Evolutionary conservation across 495 filamentous ascomycete genomes (phyloP).

Genomic region (Annulohypoxylon maeteangense): DNA sequence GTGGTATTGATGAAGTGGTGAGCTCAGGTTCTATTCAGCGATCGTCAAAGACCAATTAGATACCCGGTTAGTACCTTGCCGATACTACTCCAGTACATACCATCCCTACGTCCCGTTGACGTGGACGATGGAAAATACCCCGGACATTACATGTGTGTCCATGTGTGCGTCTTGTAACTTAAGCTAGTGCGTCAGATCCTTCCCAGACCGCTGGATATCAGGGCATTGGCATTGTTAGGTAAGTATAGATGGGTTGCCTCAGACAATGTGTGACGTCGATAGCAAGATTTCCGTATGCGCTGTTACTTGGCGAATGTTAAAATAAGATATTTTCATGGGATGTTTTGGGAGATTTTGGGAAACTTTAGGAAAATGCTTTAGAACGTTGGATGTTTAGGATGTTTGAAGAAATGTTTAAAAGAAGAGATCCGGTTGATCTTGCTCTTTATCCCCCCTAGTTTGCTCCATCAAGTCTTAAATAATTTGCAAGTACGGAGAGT

Average conservation of each 20-base stretch:
- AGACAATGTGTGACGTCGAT: conserved; percentile 27
- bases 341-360: neutral
- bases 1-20: conserved; percentile 6
- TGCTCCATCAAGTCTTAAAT: neutral
- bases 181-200: conserved; percentile 26
- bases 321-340: neutral
- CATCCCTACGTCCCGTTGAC: conserved; percentile 11
- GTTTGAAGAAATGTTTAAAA: neutral
- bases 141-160: neutral
- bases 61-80: neutral
- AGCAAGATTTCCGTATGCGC: conserved; percentile 21
- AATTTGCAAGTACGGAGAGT: neutral
- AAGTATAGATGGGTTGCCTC: conserved; percentile 26
- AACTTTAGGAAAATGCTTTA: neutral
- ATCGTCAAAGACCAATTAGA: neutral
- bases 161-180: conserved; percentile 19
- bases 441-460: neutral
- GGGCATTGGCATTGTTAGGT: neutral
- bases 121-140: conserved; percentile 10
- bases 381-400: neutral
- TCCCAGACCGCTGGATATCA: conserved; percentile 32
- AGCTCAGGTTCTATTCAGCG: neutral
- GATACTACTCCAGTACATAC: conserved; percentile 4
- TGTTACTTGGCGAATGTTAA: neutral
- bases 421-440: neutral